phyloP scores from a whole-genome alignment of 257 asterid genomes.

The Lycium barbarum region DNA sequence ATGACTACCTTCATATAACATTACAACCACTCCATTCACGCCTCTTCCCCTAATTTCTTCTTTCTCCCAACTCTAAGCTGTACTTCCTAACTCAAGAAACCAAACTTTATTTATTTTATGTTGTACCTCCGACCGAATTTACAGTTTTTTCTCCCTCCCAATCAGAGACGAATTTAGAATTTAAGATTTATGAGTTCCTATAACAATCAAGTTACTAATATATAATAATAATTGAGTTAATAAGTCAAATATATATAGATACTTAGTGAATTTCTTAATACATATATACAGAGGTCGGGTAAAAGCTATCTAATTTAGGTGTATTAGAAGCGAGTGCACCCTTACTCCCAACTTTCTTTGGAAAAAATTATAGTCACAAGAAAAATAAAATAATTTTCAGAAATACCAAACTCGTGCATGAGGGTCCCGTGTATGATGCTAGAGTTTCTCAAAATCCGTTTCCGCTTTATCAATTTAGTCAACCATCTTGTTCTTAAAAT shows the following conservation, averaged over 20 bases:
- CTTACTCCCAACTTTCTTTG: neutral
- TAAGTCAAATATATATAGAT: no score
- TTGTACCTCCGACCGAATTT: neutral
- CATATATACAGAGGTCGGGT: no score
- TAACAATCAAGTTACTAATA: no score
- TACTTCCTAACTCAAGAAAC: neutral
- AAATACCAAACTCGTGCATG: conserved; percentile 28
- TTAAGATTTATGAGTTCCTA: no score
- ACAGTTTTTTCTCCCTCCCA: neutral
- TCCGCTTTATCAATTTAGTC: conserved; percentile 10
- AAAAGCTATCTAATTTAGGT: no score
- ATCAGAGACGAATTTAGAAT: no score
- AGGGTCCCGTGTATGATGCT: conserved; percentile 14
- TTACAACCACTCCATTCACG: neutral
- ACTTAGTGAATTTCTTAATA: no score
- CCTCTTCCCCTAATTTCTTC: neutral
- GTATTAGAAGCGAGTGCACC: no score
- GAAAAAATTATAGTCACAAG: neutral
- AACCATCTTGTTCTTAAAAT: neutral
- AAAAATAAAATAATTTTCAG: neutral
- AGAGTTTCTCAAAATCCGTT: neutral
- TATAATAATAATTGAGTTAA: no score
- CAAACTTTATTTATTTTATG: neutral
- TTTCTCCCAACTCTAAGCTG: neutral
- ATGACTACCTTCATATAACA: conserved; percentile 3